Percentiles rank a stretch among this genome's conserved stretches.
Conservation (phyloP, 768 basidiomycete species). For the Auriculariales sp. region DNA sequence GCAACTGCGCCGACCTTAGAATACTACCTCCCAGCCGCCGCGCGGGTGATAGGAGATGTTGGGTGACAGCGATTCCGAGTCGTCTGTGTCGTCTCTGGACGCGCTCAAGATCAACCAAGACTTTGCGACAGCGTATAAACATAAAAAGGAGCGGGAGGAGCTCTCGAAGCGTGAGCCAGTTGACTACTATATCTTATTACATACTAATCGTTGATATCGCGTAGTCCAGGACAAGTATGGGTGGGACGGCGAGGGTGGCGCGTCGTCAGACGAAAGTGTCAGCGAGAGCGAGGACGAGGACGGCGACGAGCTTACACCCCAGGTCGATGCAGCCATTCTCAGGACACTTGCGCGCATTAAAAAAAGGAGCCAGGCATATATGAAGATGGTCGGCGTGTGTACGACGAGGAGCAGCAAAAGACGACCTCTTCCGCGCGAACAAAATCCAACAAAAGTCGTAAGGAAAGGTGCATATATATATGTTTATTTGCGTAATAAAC, state of each 20-base stretch:
- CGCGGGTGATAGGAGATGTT: too few relatives aligned
- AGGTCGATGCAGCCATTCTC: slow-evolving; percentile 86
- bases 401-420: slow-evolving; percentile 46
- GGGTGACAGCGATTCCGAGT: not conserved
- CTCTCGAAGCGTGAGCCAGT: slow-evolving; percentile 50
- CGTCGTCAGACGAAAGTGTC: slow-evolving; percentile 28
- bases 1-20: too few relatives aligned
- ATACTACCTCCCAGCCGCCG: too few relatives aligned
- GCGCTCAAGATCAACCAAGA: slow-evolving; percentile 54
- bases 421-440: slow-evolving; percentile 19
- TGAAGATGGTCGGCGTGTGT: slow-evolving; percentile 39
- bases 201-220: too few relatives aligned
- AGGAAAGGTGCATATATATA: slow-evolving; percentile 34
- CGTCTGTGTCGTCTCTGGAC: not conserved
- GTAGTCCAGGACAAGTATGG: slow-evolving; percentile 85
- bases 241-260: slow-evolving; percentile 45
- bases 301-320: slow-evolving; percentile 87
- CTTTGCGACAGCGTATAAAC: slow-evolving; percentile 70
- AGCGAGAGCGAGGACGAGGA: slow-evolving; percentile 81
- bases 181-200: slow-evolving; percentile 1
- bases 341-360: slow-evolving; percentile 77
- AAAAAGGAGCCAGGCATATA: slow-evolving; percentile 79
- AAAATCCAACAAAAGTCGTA: slow-evolving; percentile 14
- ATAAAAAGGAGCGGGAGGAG: slow-evolving; percentile 76
- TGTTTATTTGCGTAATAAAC: not conserved